Conservation (phyloP, 208 protist species). For the Leishmania tropica region DNA sequence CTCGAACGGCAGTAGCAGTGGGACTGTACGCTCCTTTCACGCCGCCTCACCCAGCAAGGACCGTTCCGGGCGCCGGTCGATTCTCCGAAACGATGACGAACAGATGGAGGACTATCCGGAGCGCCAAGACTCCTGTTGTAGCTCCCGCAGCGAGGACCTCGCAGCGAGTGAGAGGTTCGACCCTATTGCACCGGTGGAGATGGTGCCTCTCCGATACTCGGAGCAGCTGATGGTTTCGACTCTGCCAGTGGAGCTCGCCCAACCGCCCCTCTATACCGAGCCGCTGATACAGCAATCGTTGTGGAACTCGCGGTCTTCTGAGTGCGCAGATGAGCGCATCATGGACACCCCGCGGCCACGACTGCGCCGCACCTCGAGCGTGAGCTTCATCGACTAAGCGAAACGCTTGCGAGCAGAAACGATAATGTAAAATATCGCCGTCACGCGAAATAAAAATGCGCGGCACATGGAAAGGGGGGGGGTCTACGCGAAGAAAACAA, state of each 20-base stretch:
- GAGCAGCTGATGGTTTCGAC: neutral
- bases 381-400: slow-evolving; percentile 10
- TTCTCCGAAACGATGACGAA: neutral
- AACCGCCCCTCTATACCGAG: too few relatives aligned
- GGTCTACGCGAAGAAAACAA: too few relatives aligned
- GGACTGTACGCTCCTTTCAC: slow-evolving; percentile 19
- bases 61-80: neutral
- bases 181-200: too few relatives aligned
- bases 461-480: neutral
- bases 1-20: neutral
- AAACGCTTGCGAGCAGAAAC: neutral
- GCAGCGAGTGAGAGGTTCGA: neutral
- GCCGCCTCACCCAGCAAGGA: neutral
- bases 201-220: too few relatives aligned
- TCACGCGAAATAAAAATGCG: neutral
- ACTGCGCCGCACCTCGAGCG: slow-evolving; percentile 7
- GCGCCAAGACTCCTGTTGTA: too few relatives aligned
- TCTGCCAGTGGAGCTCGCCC: neutral
- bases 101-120: neutral
- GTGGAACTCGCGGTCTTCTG: neutral
- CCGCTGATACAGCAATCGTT: neutral
- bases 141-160: too few relatives aligned
- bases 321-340: neutral
- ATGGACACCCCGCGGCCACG: neutral
- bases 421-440: neutral